Conservation (phyloP, 2,329 filamentous ascomycete species). For the Phaeophleospora eucalypticola region DNA sequence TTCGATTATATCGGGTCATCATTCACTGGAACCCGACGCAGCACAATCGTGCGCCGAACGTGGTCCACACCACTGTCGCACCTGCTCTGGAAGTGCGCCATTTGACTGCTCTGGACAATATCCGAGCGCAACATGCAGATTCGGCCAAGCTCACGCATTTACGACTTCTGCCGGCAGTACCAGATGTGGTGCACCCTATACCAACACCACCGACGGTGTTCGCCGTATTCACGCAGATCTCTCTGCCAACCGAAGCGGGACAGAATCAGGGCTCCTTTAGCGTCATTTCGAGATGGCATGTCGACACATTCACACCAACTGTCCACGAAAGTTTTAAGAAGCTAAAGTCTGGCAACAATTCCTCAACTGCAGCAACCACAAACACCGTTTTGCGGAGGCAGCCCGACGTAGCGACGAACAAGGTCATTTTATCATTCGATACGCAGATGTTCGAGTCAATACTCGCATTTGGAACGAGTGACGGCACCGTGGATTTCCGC, state of each 20-base stretch:
- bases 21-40: conserved; percentile 66
- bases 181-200: conserved; percentile 51
- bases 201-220: conserved; percentile 53
- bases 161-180: conserved; percentile 46
- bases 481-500: conserved; percentile 76
- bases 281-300: conserved; percentile 77
- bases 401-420: conserved; percentile 65
- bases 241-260: conserved; percentile 36
- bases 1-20: conserved; percentile 68
- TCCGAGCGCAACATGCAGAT: conserved; percentile 27
- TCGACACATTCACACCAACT: conserved; percentile 48
- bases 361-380: conserved; percentile 15
- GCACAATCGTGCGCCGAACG: conserved; percentile 30
- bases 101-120: conserved; percentile 24
- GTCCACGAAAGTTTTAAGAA: conserved; percentile 37
- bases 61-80: conserved; percentile 25
- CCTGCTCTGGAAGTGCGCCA: conserved; percentile 28
- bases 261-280: conserved; percentile 65
- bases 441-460: conserved; percentile 67
- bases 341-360: conserved; percentile 24
- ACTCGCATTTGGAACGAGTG: conserved; percentile 69
- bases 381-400: conserved; percentile 57
- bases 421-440: conserved; percentile 65
- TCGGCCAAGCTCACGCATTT: conserved; percentile 25
- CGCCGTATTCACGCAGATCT: conserved; percentile 63